These are phyloP conservation scores for Lichtheimia corymbifera DNA, from an alignment of 371 early-diverging fungal genomes.

Conservation along the genomic window DNA sequence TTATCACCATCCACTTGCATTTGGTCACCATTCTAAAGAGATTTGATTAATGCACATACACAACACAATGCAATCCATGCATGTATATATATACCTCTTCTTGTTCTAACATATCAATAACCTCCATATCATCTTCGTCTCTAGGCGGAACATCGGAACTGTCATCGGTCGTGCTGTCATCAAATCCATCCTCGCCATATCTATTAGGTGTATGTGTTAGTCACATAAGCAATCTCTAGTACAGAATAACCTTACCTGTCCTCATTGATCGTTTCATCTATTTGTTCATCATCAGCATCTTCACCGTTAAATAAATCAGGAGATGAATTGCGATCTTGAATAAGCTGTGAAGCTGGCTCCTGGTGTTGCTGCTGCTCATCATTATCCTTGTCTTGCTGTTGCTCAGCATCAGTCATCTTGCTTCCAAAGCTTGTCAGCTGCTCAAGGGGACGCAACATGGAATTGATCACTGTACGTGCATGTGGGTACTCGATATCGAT, in stretches of 20 bases:
- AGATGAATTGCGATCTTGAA: conserved; percentile 83
- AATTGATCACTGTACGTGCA: conserved; percentile 69
- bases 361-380: conserved; percentile 37
- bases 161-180: conserved; percentile 73
- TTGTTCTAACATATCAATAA: conserved; percentile 56
- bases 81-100: conserved; percentile 58
- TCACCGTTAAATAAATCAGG: conserved; percentile 84
- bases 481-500: conserved; percentile 91
- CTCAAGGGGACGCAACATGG: conserved; percentile 87
- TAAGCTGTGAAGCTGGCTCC: conserved; percentile 58
- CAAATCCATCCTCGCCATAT: conserved; percentile 68
- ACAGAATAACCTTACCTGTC: conserved; percentile 65
- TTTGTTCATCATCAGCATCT: conserved; percentile 62
- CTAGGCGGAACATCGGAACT: conserved; percentile 55
- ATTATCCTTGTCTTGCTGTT: conserved; percentile 28
- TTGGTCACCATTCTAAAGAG: not conserved
- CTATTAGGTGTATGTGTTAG: conserved; percentile 4
- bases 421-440: conserved; percentile 85
- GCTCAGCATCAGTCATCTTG: conserved; percentile 64
- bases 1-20: conserved; percentile 13
- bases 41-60: not conserved
- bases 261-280: conserved; percentile 54
- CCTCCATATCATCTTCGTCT: conserved; percentile 66
- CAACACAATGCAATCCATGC: conserved; percentile 39
- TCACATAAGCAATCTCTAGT: conserved; percentile 12